Evolutionary conservation across 768 basidiomycete species (phyloP), one percentile per base, ranked within the genome.

Genomic region (Auricularia heimuer): DNA sequence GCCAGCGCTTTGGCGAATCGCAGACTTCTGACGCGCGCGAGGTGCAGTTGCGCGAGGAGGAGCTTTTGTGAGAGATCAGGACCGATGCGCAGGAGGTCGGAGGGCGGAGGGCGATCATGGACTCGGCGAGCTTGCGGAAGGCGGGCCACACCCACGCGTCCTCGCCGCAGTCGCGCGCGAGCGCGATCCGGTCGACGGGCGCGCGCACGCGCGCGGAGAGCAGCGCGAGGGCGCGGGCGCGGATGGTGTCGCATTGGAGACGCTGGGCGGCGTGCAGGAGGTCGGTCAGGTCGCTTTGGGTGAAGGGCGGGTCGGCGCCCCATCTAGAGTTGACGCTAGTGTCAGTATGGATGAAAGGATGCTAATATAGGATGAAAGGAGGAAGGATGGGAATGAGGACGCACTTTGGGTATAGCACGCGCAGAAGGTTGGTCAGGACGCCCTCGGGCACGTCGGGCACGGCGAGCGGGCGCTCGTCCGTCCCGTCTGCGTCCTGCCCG

Each of bases 231-330:
- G 63, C 29, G 54, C 54, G 54, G 12, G 42, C 3, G 24, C 63
- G 63, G n/a, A 54, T 64, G 21, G 63, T 10, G 44, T 44, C 63
- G 34, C 47, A 64, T n/a, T 64, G 45, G 44, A 44, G 54, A 34
- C 54, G 47, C 2, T 44, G 47, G 12, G 63, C 63, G 45, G 54
- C 33, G 0, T 54, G 34, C 33, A 64, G 51, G 24, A 64, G 24
- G 44, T 8, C 54, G 18, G 54, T 64, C 29, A 64, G 33, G 11
- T 44, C 63, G n/a, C 54, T 45, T 16, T 29, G 47, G 33, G 3
- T 54, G 45, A 42, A 42, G 8, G 7, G 39, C 12, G 39, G 39
- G 7, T 42, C 39, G 8, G 12, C 12, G 39, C 39, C 39, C 39
- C 39, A 42, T 42, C 39, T 39, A 39, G 39, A 12, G 8, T 39